Percentiles rank a stretch among this genome's conserved stretches.
Evolutionary conservation across 2,329 filamentous ascomycete genomes (phyloP).

Genomic region (Massarina eburnea): DNA sequence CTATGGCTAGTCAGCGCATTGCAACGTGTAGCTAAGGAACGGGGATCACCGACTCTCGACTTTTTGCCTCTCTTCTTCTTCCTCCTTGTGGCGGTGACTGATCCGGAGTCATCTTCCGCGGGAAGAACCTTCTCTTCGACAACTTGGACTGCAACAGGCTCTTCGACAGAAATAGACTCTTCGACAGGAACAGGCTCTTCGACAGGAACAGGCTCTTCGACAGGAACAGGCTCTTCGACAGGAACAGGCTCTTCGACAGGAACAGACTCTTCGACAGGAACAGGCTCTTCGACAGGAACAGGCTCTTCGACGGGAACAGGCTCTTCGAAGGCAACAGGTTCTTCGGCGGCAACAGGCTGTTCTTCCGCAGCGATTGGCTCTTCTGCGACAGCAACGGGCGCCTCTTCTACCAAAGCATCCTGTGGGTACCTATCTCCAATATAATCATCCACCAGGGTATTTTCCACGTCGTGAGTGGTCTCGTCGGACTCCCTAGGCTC

Average conservation of each 20-base stretch:
- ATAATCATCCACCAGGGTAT: background rate
- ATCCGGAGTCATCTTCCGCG: background rate
- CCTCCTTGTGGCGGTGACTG: background rate
- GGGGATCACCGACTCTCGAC: background rate
- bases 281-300: background rate
- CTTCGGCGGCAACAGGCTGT: no score
- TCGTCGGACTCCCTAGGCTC: background rate
- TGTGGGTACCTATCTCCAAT: background rate
- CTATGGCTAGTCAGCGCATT: background rate
- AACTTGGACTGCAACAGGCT: background rate
- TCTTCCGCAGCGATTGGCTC: no score
- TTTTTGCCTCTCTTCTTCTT: background rate
- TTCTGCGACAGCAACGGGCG: no score
- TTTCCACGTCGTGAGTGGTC: background rate
- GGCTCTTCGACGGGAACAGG: background rate
- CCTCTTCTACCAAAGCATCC: no score
- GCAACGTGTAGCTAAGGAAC: background rate
- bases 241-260: no score
- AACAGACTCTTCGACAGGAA: no score
- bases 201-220: background rate
- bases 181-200: background rate
- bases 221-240: background rate
- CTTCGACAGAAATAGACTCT: background rate
- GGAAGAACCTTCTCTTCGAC: background rate
- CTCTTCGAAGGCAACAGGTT: background rate